Conservation (phyloP, 306 rosid genomes). For the Rosa multiflora region DNA sequence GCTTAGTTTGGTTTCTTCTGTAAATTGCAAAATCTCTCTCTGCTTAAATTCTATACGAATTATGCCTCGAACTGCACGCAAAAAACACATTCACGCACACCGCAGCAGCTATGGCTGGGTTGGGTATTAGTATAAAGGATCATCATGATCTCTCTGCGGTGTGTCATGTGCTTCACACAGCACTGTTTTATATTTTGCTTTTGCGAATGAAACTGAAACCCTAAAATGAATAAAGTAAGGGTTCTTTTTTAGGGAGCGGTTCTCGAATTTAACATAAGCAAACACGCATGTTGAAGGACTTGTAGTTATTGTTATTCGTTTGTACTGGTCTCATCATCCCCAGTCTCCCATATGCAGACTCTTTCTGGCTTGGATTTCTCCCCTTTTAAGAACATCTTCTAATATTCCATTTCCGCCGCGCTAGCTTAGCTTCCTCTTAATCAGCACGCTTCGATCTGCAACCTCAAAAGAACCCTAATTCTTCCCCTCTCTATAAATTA, state of each 20-base stretch:
- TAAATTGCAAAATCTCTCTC: neutral
- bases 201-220: neutral
- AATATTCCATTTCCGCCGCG: conserved; percentile 6
- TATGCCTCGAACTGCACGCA: neutral
- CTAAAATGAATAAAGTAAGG: conserved; percentile 3
- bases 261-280: conserved; percentile 2
- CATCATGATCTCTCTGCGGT: neutral
- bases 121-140: conserved; percentile 5
- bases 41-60: neutral
- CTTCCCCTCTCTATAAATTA: neutral
- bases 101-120: neutral
- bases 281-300: conserved; percentile 4
- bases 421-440: conserved; percentile 3
- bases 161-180: conserved; percentile 7
- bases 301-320: conserved; percentile 8
- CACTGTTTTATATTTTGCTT: neutral
- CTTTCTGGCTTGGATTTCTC: neutral
- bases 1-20: neutral
- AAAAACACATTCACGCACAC: conserved; percentile 3
- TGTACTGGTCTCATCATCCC: neutral
- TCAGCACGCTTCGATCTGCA: conserved; percentile 10
- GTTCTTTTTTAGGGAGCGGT: neutral
- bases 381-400: conserved; percentile 12
- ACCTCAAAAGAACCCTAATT: conserved; percentile 10
- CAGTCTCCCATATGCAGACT: neutral